Evolutionary conservation across 805 yeast genomes (phyloP).

Genomic region (Ogataea salicorniae): DNA sequence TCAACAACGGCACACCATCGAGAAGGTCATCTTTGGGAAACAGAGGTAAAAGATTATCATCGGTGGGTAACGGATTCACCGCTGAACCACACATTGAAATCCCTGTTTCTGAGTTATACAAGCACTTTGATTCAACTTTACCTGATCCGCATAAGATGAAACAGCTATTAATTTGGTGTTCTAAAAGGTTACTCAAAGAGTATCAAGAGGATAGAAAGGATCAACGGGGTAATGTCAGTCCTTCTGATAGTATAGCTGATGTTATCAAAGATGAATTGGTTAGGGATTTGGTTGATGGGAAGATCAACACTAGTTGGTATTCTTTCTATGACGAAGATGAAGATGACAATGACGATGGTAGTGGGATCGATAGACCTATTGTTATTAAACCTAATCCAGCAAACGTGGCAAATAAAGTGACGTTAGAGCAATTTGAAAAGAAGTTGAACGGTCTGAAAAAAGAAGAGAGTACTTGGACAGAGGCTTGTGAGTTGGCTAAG

Average conservation of each 20-base stretch:
- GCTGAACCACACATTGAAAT: slow-evolving; percentile 66
- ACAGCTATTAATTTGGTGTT: slow-evolving; percentile 65
- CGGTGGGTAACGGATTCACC: slow-evolving; percentile 67
- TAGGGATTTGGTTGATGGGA: slow-evolving; percentile 53
- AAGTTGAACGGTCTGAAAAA: slow-evolving; percentile 39
- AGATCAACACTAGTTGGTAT: slow-evolving; percentile 68
- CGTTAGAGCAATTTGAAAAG: slow-evolving; percentile 40
- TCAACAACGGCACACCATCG: neutral
- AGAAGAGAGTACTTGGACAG: slow-evolving; percentile 45
- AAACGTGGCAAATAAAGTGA: slow-evolving; percentile 46
- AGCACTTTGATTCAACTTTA: slow-evolving; percentile 52
- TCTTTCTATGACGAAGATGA: slow-evolving; percentile 30
- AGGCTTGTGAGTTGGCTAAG: slow-evolving; percentile 2
- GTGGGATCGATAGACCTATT: slow-evolving; percentile 24
- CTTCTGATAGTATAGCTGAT: slow-evolving; percentile 47
- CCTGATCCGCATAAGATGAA: slow-evolving; percentile 75
- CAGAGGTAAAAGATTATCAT: slow-evolving; percentile 68
- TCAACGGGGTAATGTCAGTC: slow-evolving; percentile 14
- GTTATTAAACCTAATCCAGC: slow-evolving; percentile 53
- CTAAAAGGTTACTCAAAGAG: slow-evolving; percentile 39
- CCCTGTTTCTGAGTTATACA: slow-evolving; percentile 48
- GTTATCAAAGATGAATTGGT: slow-evolving; percentile 61
- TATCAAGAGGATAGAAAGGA: neutral
- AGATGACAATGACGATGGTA: slow-evolving; percentile 12
- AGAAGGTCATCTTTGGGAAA: slow-evolving; percentile 49